Evolutionary conservation across 2,329 filamentous ascomycete species (phyloP), one percentile per base, ranked within the genome.

Genomic region (Xylaria sp.): DNA sequence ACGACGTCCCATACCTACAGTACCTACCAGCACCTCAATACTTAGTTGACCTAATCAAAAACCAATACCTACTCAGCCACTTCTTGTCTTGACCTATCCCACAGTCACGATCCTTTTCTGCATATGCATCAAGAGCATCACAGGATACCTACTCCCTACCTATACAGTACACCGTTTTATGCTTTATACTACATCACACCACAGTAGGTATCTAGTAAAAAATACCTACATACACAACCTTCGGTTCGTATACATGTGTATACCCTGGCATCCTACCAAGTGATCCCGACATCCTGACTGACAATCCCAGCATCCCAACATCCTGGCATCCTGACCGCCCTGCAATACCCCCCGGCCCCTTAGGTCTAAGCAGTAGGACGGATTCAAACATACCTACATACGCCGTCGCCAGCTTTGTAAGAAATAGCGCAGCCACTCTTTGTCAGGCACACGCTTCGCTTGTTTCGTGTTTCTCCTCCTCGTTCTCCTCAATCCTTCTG

Each of bases 371-470:
- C 28, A 28, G 28, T 28, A 32, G 32, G n/a, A 60, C 61, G 23
- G 32, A 60, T 61, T 51, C 50, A 68, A 55, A 44, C 51, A 62
- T 41, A 61, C 57, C 51, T 55, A 61, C 39, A 39, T 48, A n/a
- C 32, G 48, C 51, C 25, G 34, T 18, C 23, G 34, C 28, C 50
- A 37, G 56, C 44, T 39, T 69, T 32, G 39, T 57, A 44, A 58
- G 63, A 70, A 70, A 68, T 70, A 65, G 57, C 62, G 65, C 62
- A 65, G 52, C 46, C 44, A 18, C 51, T 62, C 54, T 67, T 50
- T 61, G 32, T 60, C 55, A 41, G 37, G 28, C 23, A 7, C 50
- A 13, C 50, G n/a, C 25, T 48, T 65, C 34, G 15, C 7, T 37
- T 23, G 39, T 52, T 12, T 51, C 25, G 39, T 57, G 52, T 7